Percentiles rank a stretch among this genome's conserved stretches.
phyloP scores from a whole-genome alignment of 306 rosid species.

The Vigna hirtella region DNA sequence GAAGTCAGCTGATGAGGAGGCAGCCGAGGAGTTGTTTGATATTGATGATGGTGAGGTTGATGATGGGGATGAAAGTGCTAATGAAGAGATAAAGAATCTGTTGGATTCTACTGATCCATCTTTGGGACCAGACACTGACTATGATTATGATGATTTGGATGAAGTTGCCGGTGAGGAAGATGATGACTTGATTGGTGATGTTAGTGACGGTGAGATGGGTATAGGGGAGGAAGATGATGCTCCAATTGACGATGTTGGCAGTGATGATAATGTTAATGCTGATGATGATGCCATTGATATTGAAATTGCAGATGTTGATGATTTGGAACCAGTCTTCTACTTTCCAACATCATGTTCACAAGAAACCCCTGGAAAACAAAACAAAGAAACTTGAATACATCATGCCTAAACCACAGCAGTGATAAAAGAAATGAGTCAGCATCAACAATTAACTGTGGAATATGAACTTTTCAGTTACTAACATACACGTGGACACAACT shows the following conservation, averaged over 20 bases:
- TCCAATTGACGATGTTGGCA: slow-evolving; percentile 26
- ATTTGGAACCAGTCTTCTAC: not conserved
- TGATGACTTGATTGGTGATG: slow-evolving; percentile 77
- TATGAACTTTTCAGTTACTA: slow-evolving; percentile 31
- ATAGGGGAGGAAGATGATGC: slow-evolving; percentile 61
- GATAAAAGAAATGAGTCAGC: slow-evolving; percentile 1
- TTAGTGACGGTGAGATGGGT: slow-evolving; percentile 71
- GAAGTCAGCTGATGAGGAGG: slow-evolving; percentile 72
- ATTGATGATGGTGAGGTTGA: slow-evolving; percentile 62
- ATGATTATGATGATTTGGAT: slow-evolving; percentile 88
- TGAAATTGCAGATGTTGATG: slow-evolving; percentile 64
- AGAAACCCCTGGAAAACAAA: slow-evolving; percentile 69
- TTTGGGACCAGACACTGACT: slow-evolving; percentile 63
- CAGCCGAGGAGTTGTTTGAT: slow-evolving; percentile 64
- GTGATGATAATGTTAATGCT: not conserved
- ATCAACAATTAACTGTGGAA: slow-evolving; percentile 30
- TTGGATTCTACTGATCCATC: slow-evolving; percentile 70
- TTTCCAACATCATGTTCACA: slow-evolving; percentile 77
- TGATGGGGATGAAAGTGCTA: slow-evolving; percentile 81
- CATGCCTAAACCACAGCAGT: slow-evolving; percentile 11
- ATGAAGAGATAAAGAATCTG: slow-evolving; percentile 80
- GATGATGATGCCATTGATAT: slow-evolving; percentile 29
- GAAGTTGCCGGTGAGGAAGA: slow-evolving; percentile 71
- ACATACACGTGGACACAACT: slow-evolving; percentile 22
- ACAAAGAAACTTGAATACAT: slow-evolving; percentile 28